Evolutionary conservation across 2,329 filamentous ascomycete species (phyloP).

Genomic region (Trichophyton mentagrophytes): DNA sequence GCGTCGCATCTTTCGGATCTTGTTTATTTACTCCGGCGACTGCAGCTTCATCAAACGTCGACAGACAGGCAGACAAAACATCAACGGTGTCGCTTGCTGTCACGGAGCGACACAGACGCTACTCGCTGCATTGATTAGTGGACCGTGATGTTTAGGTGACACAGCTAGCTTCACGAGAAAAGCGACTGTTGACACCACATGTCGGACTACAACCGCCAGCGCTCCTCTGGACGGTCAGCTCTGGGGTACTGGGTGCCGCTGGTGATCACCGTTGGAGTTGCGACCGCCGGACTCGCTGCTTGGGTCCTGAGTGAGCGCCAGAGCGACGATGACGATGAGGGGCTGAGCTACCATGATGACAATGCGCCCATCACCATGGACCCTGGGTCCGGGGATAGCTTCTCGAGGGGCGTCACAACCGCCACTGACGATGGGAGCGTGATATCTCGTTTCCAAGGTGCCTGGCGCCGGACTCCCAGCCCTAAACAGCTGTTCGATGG

Average conservation of each 20-base stretch:
- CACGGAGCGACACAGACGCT: too few species aligned
- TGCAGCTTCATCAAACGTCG: neutral
- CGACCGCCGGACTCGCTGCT: conserved; percentile 70
- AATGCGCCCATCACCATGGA: conserved; percentile 18
- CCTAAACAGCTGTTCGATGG: conserved; percentile 80
- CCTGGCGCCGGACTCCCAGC: conserved; percentile 67
- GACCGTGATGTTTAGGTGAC: neutral
- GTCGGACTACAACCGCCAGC: conserved; percentile 28
- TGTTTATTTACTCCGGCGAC: neutral
- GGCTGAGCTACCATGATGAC: conserved; percentile 34
- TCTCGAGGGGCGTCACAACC: conserved; percentile 21
- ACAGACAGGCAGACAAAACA: too few species aligned
- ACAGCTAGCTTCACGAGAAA: neutral
- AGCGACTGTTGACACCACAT: conserved; percentile 16
- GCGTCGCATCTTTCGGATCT: neutral
- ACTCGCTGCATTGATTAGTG: too few species aligned
- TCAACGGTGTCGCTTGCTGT: too few species aligned
- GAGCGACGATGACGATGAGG: conserved; percentile 57
- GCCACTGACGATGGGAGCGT: conserved; percentile 44
- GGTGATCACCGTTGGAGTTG: conserved; percentile 72
- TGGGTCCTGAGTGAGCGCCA: conserved; percentile 90
- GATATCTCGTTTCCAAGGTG: conserved; percentile 66
- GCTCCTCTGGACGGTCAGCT: conserved; percentile 27
- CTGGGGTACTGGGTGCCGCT: conserved; percentile 76
- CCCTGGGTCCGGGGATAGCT: conserved; percentile 15